These are phyloP conservation scores for Aspergillus pseudoglaucus DNA, from an alignment of 2,329 filamentous ascomycete species.

Conservation along the genomic window DNA sequence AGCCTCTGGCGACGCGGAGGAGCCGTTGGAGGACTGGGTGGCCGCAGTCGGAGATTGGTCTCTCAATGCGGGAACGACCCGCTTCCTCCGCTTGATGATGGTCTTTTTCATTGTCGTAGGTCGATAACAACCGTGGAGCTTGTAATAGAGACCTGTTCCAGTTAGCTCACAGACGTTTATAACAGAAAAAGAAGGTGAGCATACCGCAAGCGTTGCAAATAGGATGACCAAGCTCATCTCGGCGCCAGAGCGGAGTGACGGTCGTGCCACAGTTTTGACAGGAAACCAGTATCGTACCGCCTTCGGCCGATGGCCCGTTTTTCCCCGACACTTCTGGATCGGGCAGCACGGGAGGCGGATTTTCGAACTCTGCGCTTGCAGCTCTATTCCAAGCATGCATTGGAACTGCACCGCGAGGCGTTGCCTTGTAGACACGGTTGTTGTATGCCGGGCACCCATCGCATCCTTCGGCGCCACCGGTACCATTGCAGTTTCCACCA, in stretches of 20 bases:
- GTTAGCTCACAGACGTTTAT: slow-evolving; percentile 6
- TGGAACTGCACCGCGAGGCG: slow-evolving; percentile 43
- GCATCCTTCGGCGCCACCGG: slow-evolving; percentile 88
- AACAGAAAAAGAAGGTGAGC: slow-evolving; percentile 28
- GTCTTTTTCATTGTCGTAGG: slow-evolving; percentile 99
- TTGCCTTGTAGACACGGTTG: slow-evolving; percentile 85
- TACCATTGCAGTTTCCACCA: slow-evolving; percentile 91
- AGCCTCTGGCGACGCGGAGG: slow-evolving; percentile 38
- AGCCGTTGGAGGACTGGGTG: slow-evolving; percentile 35
- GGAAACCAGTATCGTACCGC: slow-evolving; percentile 62
- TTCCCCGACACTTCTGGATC: slow-evolving; percentile 21
- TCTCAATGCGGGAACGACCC: slow-evolving; percentile 73
- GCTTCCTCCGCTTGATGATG: slow-evolving; percentile 90
- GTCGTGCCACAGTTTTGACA: slow-evolving; percentile 97
- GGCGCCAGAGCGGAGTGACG: slow-evolving; percentile 89
- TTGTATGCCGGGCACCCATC: slow-evolving; percentile 96
- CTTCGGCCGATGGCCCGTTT: slow-evolving; percentile 16
- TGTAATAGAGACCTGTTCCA: slow-evolving; percentile 79
- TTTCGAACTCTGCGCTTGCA: slow-evolving; percentile 21
- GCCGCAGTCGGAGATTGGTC: slow-evolving; percentile 39
- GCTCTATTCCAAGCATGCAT: slow-evolving; percentile 28
- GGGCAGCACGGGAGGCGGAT: slow-evolving; percentile 7
- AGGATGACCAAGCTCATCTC: slow-evolving; percentile 89
- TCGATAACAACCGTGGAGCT: slow-evolving; percentile 86
- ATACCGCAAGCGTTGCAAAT: slow-evolving; percentile 98